Evolutionary conservation across 208 protist species (phyloP), one percentile per base, ranked within the genome.

Genomic region (Crithidia sp.): DNA sequence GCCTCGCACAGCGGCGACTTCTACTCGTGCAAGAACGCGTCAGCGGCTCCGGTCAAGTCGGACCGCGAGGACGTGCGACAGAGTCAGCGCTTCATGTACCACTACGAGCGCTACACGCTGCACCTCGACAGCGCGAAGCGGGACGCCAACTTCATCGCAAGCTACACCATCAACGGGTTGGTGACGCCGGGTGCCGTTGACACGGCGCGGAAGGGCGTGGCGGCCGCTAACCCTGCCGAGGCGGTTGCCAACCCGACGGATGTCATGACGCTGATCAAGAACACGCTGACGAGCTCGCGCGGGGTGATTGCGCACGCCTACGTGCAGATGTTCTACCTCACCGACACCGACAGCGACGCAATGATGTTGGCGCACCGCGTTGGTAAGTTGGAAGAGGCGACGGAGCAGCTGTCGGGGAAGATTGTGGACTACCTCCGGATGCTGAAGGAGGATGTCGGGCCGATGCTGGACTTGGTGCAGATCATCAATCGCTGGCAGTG

Each of bases 1-100:
- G 72, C 50, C 8, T 67, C 76, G 56, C 92, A 96, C 68, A 56
- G 64, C 10, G 67, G 67, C n/a, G 61, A 79, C 62, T 70, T 50
- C 66, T 78, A 78, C 66, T 78, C 73, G 36, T 78, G 73, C 53
- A 63, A 64, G 28, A 78, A 78, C 8, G 73, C 61, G 19, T 36
- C 8, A 17, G 44, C 3, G 4, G 10, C 36, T 16, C 44, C 40
- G 17, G n/a, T 7, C 0, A 19, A 7, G 39, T 10, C 36, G 2
- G 45, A 49, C 6, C 7, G 41, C 10, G 41, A 37, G n/a, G 73
- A 19, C 5, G 56, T 67, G 10, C 19, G 17, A 4, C 6, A 54
- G 8, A 62, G 58, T 16, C 19, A 56, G 43, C 54, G 49, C 41
- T 78, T 78, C 50, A 67, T 60, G 44, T 78, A 78, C 37, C 69